These are phyloP conservation scores for Saccharomyces hybrid DNA, from an alignment of 1,139 yeast genomes.

Conservation along the genomic window DNA sequence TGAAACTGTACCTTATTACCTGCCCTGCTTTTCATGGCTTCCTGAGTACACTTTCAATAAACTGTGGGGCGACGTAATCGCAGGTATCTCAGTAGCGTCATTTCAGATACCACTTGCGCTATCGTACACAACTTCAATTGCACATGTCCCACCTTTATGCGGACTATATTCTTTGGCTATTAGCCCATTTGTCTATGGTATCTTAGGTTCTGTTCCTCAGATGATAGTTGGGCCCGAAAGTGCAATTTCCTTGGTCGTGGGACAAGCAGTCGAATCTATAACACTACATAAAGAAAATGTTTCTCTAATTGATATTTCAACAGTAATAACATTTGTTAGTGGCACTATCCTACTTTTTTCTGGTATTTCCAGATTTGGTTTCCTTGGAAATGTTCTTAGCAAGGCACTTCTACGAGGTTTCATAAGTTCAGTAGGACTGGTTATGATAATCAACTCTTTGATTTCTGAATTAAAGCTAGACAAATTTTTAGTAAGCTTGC, in stretches of 20 bases:
- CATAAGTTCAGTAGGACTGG: constrained; percentile 86
- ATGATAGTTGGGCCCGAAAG: constrained; percentile 98
- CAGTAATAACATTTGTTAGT: constrained; percentile 66
- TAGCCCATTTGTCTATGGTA: constrained; percentile 73
- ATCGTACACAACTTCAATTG: constrained; percentile 84
- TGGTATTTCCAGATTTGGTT: constrained; percentile 82
- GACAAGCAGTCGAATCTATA: constrained; percentile 77
- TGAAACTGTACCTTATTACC: constrained; percentile 52
- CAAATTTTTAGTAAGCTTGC: constrained; percentile 34
- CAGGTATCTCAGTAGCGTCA: constrained; percentile 83
- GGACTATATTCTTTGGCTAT: constrained; percentile 79
- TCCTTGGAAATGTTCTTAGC: constrained; percentile 77
- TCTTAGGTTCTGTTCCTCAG: constrained; percentile 89
- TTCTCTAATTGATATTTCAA: constrained; percentile 60
- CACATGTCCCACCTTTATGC: constrained; percentile 82
- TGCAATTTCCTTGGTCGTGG: constrained; percentile 83
- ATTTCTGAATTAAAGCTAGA: constrained; percentile 66
- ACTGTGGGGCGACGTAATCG: constrained; percentile 68
- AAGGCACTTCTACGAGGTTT: constrained; percentile 82
- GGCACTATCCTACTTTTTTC: constrained; percentile 70
- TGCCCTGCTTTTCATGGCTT: constrained; percentile 80
- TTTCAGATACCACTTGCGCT: constrained; percentile 87
- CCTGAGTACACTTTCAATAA: constrained; percentile 47
- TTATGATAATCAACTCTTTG: constrained; percentile 74
- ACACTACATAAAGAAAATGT: constrained; percentile 40